A percentile compares a stretch with the other conserved stretches of the same genome.
phyloP scores from a whole-genome alignment of 1,284 basidiomycete species.

The Tilletia horrida region DNA sequence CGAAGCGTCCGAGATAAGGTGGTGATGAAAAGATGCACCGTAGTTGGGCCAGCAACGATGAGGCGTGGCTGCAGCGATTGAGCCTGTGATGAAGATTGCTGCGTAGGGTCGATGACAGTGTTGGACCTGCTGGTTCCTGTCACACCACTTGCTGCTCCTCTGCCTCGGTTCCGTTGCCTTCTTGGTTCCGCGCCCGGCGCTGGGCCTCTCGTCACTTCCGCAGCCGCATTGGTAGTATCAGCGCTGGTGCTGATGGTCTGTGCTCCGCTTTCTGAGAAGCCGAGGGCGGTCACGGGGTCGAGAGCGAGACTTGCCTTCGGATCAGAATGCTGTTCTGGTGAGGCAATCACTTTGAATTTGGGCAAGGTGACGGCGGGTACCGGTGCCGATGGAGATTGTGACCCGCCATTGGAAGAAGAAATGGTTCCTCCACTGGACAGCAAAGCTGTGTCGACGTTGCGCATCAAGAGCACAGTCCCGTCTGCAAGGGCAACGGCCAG shows the following conservation, averaged over 20 bases:
- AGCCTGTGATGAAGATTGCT: background rate
- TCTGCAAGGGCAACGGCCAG: conserved; percentile 87
- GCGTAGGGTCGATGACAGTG: background rate
- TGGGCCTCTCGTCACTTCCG: background rate
- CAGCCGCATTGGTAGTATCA: background rate
- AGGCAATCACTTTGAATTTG: conserved; percentile 52
- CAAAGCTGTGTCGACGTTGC: conserved; percentile 83
- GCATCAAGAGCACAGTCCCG: conserved; percentile 86
- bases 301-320: conserved; percentile 18
- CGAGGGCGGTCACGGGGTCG: conserved; percentile 89
- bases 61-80: background rate
- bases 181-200: conserved; percentile 1
- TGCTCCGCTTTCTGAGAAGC: conserved; percentile 65
- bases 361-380: conserved; percentile 39
- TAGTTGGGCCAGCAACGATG: conserved; percentile 38
- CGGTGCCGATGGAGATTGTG: conserved; percentile 19
- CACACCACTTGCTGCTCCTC: conserved; percentile 57
- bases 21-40: conserved; percentile 74
- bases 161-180: background rate
- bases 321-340: conserved; percentile 33
- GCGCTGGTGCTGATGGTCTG: conserved; percentile 15
- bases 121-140: conserved; percentile 22
- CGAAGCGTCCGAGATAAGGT: conserved; percentile 77
- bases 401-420: conserved; percentile 23
- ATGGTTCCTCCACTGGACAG: conserved; percentile 58